These are phyloP conservation scores for Hypoxylon perforatum DNA, from an alignment of 495 filamentous ascomycete species.

Conservation along the genomic window DNA sequence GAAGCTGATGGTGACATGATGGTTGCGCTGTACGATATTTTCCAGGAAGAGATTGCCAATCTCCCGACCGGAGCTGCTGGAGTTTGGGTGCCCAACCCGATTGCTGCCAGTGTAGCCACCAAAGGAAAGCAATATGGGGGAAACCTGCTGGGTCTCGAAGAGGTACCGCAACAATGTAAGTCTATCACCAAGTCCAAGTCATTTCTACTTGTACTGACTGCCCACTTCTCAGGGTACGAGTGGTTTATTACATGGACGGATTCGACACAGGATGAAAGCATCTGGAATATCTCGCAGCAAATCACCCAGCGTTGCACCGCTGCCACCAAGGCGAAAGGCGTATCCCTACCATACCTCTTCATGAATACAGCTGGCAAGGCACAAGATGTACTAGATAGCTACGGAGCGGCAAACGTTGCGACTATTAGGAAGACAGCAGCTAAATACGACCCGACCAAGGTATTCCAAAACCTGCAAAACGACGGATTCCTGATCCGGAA, in stretches of 20 bases:
- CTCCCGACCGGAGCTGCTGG: constrained; percentile 38
- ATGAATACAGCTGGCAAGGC: constrained; percentile 59
- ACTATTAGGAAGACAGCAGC: constrained; percentile 49
- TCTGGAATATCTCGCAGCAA: constrained; percentile 16
- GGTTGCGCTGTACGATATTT: constrained; percentile 42
- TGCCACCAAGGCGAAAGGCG: constrained; percentile 53
- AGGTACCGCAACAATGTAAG: constrained; percentile 38
- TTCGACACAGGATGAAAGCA: constrained; percentile 15
- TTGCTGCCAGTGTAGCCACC: constrained; percentile 44
- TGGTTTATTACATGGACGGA: constrained; percentile 34
- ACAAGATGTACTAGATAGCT: constrained; percentile 58
- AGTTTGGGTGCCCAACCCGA: constrained; percentile 46
- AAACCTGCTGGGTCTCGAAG: constrained; percentile 48
- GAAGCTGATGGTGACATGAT: constrained; percentile 38
- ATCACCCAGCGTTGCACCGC: constrained; percentile 38
- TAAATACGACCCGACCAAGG: constrained; percentile 56
- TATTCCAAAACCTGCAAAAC: constrained; percentile 55
- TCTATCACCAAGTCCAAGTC: constrained; percentile 1
- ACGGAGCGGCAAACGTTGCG: constrained; percentile 52
- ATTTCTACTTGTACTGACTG: constrained; percentile 5
- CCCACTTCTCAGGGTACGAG: constrained; percentile 30
- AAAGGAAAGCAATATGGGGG: constrained; percentile 43
- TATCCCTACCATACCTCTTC: constrained; percentile 67
- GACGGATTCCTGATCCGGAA: constrained; percentile 50
- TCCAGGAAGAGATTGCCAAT: constrained; percentile 32